Percentiles rank a stretch among this genome's conserved stretches.
These are phyloP conservation scores for Suillus ampliporus DNA, from an alignment of 768 basidiomycete species.

Conservation along the genomic window DNA sequence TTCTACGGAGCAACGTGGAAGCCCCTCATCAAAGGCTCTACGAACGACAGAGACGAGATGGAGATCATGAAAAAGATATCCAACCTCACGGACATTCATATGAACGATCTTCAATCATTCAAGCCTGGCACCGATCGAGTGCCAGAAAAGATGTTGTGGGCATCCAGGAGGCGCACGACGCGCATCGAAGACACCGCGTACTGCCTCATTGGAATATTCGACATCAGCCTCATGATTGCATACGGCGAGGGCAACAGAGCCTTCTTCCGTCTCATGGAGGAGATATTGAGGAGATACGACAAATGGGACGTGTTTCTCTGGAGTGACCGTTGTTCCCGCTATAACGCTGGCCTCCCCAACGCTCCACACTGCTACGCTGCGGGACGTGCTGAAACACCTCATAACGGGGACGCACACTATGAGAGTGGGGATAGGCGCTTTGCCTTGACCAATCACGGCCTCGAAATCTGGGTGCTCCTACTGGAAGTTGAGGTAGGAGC, in stretches of 20 bases:
- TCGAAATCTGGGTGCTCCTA: conserved; percentile 8
- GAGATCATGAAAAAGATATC: conserved; percentile 8
- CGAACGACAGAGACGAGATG: conserved; percentile 1
- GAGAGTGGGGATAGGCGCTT: conserved; percentile 15
- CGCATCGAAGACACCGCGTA: conserved; percentile 24
- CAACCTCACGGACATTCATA: conserved; percentile 4
- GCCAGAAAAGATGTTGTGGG: conserved; percentile 21
- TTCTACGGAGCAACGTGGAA: conserved; percentile 22
- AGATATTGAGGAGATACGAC: conserved; percentile 14
- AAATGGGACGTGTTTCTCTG: conserved; percentile 17
- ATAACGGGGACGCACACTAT: neutral
- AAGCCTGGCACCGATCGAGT: conserved; percentile 9
- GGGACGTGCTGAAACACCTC: neutral
- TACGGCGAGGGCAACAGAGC: conserved; percentile 26
- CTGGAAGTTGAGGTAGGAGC: neutral
- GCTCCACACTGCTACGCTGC: conserved; percentile 11
- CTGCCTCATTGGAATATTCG: conserved; percentile 23
- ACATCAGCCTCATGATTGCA: conserved; percentile 18
- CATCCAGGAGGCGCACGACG: conserved; percentile 25
- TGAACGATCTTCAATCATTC: conserved; percentile 13
- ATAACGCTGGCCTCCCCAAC: conserved; percentile 11
- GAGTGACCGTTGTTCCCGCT: conserved; percentile 14
- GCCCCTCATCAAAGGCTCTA: conserved; percentile 10
- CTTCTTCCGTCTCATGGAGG: conserved; percentile 21
- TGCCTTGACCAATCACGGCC: conserved; percentile 18